Conservation (phyloP, 164 flowering plant species). For the Taxillus chinensis region DNA sequence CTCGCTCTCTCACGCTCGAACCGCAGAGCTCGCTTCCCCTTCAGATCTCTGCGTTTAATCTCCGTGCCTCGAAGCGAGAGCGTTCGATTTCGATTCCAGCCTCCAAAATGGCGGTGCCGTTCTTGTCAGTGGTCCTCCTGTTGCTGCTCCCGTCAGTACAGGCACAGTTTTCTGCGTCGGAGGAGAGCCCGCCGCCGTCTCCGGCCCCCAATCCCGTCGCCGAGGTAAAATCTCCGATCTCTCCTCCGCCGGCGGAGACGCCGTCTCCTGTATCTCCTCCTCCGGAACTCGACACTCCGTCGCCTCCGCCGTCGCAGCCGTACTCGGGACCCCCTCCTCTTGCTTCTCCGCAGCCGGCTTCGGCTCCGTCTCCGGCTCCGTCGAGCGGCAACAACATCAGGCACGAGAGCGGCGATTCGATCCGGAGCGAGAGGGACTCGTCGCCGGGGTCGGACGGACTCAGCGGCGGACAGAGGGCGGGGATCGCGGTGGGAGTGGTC, state of each 20-base stretch:
- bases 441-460: conserved; percentile 14
- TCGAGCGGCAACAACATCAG: neutral
- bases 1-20: neutral
- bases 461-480: conserved; percentile 29
- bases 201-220: conserved; percentile 10
- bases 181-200: conserved; percentile 8
- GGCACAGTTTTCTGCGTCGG: conserved; percentile 2
- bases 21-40: too few species aligned
- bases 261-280: neutral
- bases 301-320: conserved; percentile 3
- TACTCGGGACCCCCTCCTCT: neutral
- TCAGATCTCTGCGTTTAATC: too few species aligned
- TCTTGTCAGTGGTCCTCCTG: neutral
- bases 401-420: neutral
- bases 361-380: conserved; percentile 1
- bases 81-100: too few species aligned
- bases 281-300: neutral
- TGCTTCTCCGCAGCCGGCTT: conserved; percentile 4
- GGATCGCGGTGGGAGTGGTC: conserved; percentile 25
- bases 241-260: neutral
- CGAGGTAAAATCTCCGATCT: neutral
- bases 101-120: too few species aligned
- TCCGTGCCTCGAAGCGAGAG: too few species aligned
- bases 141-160: conserved; percentile 1
- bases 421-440: neutral